These are phyloP conservation scores for Aspergillus proliferans DNA, from an alignment of 2,329 filamentous ascomycete genomes.

Conservation along the genomic window DNA sequence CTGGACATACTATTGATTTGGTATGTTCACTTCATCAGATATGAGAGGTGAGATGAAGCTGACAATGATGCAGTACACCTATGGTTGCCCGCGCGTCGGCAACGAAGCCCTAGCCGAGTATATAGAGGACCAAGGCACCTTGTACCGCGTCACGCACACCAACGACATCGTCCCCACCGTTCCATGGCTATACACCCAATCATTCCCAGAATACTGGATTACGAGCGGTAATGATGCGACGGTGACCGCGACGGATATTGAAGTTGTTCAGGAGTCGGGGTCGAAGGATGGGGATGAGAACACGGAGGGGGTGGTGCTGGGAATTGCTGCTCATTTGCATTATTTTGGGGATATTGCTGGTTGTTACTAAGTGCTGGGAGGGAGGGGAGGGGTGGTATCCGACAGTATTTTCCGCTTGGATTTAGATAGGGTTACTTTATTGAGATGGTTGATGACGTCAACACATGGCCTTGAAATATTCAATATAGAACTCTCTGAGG, in stretches of 20 bases:
- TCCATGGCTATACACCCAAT: too few species aligned
- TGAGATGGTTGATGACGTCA: too few species aligned
- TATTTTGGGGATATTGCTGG: constrained; percentile 25
- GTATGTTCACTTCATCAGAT: constrained; percentile 23
- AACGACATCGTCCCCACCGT: constrained; percentile 30
- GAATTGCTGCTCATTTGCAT: constrained; percentile 26
- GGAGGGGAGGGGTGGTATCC: not conserved
- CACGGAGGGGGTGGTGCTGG: constrained; percentile 14
- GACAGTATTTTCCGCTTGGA: not conserved
- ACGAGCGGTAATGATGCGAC: constrained; percentile 22
- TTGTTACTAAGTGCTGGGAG: constrained; percentile 9
- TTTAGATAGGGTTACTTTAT: too few species aligned
- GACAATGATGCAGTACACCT: constrained; percentile 31
- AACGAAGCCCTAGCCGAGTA: constrained; percentile 33
- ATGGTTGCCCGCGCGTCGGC: constrained; percentile 39
- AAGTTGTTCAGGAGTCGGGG: constrained; percentile 26
- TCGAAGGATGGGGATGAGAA: constrained; percentile 31
- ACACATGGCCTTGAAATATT: too few species aligned
- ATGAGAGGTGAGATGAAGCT: constrained; percentile 1
- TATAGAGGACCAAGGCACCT: constrained; percentile 30
- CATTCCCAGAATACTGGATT: constrained; percentile 39
- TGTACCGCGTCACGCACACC: constrained; percentile 34
- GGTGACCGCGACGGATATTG: constrained; percentile 27
- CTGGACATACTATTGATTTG: constrained; percentile 36
- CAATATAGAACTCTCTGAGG: too few species aligned